These are phyloP conservation scores for Coprinopsis marcescibilis DNA, from an alignment of 768 basidiomycete species.

Conservation along the genomic window DNA sequence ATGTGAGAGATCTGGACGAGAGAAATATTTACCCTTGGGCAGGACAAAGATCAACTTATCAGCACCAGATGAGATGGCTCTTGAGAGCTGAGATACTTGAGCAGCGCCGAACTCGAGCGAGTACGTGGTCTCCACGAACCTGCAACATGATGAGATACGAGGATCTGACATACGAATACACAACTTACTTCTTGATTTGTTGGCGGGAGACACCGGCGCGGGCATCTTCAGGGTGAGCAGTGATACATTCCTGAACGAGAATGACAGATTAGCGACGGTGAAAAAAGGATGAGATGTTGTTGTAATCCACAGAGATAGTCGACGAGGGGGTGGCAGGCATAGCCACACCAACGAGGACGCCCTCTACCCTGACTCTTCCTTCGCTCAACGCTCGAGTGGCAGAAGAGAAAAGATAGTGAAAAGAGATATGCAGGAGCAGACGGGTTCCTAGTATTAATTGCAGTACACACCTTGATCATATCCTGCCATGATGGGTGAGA, in stretches of 20 bases:
- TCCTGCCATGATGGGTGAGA: slow-evolving; percentile 62
- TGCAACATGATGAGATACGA: slow-evolving; percentile 25
- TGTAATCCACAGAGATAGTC: slow-evolving; percentile 5
- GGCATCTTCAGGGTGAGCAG: slow-evolving; percentile 64
- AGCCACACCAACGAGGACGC: not conserved
- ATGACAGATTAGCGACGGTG: slow-evolving; percentile 10
- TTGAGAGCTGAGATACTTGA: slow-evolving; percentile 73
- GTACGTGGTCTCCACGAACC: slow-evolving; percentile 82
- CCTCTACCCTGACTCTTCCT: not conserved
- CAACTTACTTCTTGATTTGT: slow-evolving; percentile 82
- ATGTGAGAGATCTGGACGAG: slow-evolving; percentile 2
- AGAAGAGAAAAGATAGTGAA: not conserved
- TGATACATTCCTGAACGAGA: slow-evolving; percentile 71
- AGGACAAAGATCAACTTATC: slow-evolving; percentile 81
- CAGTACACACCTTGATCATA: slow-evolving; percentile 69
- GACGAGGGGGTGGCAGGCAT: slow-evolving; percentile 1
- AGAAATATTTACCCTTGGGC: slow-evolving; percentile 65
- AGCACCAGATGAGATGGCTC: slow-evolving; percentile 74
- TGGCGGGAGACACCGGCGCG: slow-evolving; percentile 84
- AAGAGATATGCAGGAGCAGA: not conserved
- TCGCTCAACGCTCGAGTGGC: not conserved
- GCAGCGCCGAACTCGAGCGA: slow-evolving; percentile 74
- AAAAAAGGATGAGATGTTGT: too few relatives aligned
- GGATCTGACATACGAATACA: not conserved
- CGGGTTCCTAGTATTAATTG: not conserved